A percentile compares a stretch with the other conserved stretches of the same genome.
Evolutionary conservation across 2,329 filamentous ascomycete genomes (phyloP).

Genomic region (Diaporthe eres): DNA sequence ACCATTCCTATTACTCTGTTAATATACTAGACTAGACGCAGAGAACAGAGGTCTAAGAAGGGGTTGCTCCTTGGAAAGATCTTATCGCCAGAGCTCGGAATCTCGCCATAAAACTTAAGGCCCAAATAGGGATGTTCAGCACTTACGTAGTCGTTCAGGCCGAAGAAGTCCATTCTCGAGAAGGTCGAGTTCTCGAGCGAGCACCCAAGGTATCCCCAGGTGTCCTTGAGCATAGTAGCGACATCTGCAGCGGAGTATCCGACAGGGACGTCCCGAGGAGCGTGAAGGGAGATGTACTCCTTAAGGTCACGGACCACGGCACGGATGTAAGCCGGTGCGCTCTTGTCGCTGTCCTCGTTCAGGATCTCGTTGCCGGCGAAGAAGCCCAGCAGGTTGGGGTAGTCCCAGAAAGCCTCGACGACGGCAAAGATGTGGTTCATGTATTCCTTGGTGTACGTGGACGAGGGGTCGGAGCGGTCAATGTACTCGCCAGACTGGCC

Average conservation of each 20-base stretch:
- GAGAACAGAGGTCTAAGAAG: neutral
- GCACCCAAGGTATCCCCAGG: slow-evolving; percentile 80
- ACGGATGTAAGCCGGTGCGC: slow-evolving; percentile 75
- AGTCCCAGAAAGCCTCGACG: slow-evolving; percentile 72
- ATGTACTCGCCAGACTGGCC: slow-evolving; percentile 68
- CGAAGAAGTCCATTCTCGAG: slow-evolving; percentile 79
- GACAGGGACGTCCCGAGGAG: slow-evolving; percentile 76
- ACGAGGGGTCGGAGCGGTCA: slow-evolving; percentile 62
- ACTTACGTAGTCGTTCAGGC: slow-evolving; percentile 73
- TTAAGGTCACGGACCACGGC: slow-evolving; percentile 82
- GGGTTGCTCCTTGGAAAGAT: neutral
- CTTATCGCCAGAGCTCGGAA: neutral
- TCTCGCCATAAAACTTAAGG: neutral
- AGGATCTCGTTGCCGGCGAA: slow-evolving; percentile 83
- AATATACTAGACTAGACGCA: neutral
- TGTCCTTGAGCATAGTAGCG: slow-evolving; percentile 76
- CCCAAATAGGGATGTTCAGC: no score
- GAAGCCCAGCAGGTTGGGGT: slow-evolving; percentile 73
- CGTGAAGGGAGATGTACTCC: slow-evolving; percentile 79
- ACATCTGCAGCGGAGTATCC: slow-evolving; percentile 84
- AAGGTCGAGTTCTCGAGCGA: slow-evolving; percentile 62
- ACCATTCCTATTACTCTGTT: slow-evolving; percentile 61
- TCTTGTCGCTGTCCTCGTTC: slow-evolving; percentile 71
- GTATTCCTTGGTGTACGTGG: slow-evolving; percentile 64
- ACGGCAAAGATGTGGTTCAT: slow-evolving; percentile 72